These are phyloP conservation scores for Apiotrichum sp. DNA, from an alignment of 1,284 basidiomycete species.

Conservation along the genomic window DNA sequence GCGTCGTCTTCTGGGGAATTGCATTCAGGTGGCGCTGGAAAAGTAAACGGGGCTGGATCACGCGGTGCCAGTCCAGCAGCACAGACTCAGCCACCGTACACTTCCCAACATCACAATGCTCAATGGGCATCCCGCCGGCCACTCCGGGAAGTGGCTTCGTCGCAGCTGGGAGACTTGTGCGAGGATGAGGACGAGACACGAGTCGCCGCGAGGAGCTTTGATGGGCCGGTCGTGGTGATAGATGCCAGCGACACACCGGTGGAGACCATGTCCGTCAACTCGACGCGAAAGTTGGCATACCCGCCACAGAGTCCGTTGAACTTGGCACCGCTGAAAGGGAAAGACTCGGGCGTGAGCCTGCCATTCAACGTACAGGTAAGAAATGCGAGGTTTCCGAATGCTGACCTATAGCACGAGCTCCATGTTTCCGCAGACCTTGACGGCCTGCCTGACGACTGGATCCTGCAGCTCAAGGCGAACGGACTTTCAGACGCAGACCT, in stretches of 20 bases:
- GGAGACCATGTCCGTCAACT: too few species aligned
- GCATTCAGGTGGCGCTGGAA: background rate
- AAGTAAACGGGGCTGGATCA: background rate
- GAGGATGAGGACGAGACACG: slow-evolving; percentile 5
- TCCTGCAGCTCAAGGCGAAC: slow-evolving; percentile 28
- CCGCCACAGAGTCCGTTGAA: too few species aligned
- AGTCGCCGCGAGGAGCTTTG: background rate
- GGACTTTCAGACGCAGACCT: slow-evolving; percentile 38
- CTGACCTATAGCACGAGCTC: slow-evolving; percentile 34
- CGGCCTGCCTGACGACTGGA: slow-evolving; percentile 35
- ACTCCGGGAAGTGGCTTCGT: background rate
- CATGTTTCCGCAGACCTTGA: slow-evolving; percentile 39
- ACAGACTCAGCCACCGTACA: background rate
- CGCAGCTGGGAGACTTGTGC: slow-evolving; percentile 2
- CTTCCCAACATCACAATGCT: background rate
- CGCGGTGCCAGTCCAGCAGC: background rate
- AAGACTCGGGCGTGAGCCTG: slow-evolving; percentile 21
- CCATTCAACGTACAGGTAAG: slow-evolving; percentile 43
- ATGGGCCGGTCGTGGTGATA: background rate
- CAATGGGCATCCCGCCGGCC: background rate
- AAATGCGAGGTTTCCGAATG: background rate
- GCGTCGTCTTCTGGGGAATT: background rate
- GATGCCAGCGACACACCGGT: background rate
- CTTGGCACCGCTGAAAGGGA: too few species aligned
- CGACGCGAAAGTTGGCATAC: too few species aligned